Base-by-base conservation (phyloP, 2,329 filamentous ascomycete species). In the Sporothrix dimorphospora region DNA sequence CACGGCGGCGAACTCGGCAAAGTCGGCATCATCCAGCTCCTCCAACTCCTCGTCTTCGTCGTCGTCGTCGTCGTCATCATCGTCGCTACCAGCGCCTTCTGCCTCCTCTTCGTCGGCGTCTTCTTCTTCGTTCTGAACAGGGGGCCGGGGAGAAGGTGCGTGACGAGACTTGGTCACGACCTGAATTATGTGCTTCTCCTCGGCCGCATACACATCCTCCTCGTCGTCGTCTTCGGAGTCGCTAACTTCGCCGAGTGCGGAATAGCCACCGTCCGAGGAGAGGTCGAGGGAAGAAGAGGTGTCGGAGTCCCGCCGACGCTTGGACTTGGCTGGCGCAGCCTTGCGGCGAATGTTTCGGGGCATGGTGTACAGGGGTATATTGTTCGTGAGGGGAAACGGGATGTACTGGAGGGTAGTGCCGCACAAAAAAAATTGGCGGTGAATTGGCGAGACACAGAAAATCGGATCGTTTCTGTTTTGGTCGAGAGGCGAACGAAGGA, bases 211-310 rank as follows among this genome's bases (percentile, higher is more conserved):
- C 71, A 95, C 89, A 85, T 92, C 89, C 75, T 92, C 89, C 80
- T 95, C 91, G 79, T 95, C 92, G 75, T 93, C 91, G 74, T 94
- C 88, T 70, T 88, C 92, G 12, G 89, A 91, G 77, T 94, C 92
- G 76, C 88, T 92, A 73, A 97, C 91, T 68, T 94, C 89, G 78
- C 95, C 92, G 73, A 97, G 91, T 49, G 86, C 91, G 1, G 90
- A 92, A 80, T 94, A 94, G 71, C 89, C 91, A 70, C 87, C 89
- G 68, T 94, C 92, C 73, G 91, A 89, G 74, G 88, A 91, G 6
- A 89, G 82, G 77, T 88, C 82, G 72, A 87, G 80, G 1, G 87
- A 88, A 11, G 88, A 87, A 6, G 87, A 87, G 6, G 83, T 82
- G 76, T 85, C 83, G 40, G 86, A 88, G 72, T 79, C 82, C 68